Base-by-base conservation (phyloP, 2,329 filamentous ascomycete genomes). In the Monosporascus cannonballus region DNA sequence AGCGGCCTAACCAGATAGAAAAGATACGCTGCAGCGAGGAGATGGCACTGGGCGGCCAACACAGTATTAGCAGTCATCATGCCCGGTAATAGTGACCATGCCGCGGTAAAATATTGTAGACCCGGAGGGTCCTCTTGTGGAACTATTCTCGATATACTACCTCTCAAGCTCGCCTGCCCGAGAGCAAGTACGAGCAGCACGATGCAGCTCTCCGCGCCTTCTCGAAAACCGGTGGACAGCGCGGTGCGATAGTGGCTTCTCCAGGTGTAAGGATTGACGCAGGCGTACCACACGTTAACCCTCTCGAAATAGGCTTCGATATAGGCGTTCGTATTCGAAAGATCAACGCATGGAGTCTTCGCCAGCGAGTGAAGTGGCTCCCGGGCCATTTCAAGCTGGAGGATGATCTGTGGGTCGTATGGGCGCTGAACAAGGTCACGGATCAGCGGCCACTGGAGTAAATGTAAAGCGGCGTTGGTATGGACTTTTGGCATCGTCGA, bases 401-500 rank as follows among this genome's bases (percentile, higher is more conserved):
- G 77, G 15, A 93, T 73, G n/a, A 89, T 87, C 64, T 91, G 87
- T 3, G 89, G 87, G 63, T 92, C 87, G 67, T 91, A 91, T 3
- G 86, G 86, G 36, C 84, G 79, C 27, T 86, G 86, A 8, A 93
- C 86, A 22, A 94, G 74, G 63, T 91, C 86, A 47, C 87, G 80
- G 59, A 93, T 92, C 59, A 91, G 75, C 14, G 89, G 89, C 83
- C 89, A 92, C 63, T 91, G 87, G 6, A 93, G 74, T 20, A 93
- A 73, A 67, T 93, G 86, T 60, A 91, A 73, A 1, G 88, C 87
- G 6, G 89, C 88, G 54, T 89, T 93, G 0, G 88, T 92, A 68
- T 93, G 89, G 17, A 87, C 78, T 69, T 90, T 92, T 22, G 89
- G 89, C 88, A 93, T 93, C 25, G 87, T 90, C 3, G 88, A 91